A percentile compares a stretch with the other conserved stretches of the same genome.
These are phyloP conservation scores for Fraxinus angustifolia DNA, from an alignment of 305 asterid species.

Conservation along the genomic window DNA sequence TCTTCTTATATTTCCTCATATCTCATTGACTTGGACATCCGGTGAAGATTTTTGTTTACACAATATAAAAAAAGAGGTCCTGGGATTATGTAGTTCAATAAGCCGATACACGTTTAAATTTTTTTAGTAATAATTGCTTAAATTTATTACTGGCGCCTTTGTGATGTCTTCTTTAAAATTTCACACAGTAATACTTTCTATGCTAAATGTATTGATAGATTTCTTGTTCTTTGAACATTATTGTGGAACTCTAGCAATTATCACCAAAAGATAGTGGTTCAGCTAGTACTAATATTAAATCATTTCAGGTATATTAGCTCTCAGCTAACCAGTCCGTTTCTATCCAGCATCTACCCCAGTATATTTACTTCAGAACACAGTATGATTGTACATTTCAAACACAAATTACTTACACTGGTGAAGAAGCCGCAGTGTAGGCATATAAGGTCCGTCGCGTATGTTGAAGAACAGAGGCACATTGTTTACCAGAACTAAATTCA, in stretches of 20 bases:
- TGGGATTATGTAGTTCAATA: not conserved
- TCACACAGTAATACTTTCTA: not conserved
- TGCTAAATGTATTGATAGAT: not conserved
- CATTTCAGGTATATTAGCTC: not conserved
- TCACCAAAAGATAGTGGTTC: not conserved
- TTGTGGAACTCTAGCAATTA: not conserved
- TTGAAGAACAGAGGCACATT: constrained; percentile 92
- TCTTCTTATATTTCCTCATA: not conserved
- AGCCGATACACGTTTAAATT: not conserved
- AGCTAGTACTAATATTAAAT: not conserved
- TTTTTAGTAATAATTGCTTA: not conserved
- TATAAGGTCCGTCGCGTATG: constrained; percentile 94
- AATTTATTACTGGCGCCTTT: not conserved
- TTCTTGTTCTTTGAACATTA: not conserved
- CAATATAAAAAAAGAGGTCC: not conserved
- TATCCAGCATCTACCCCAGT: constrained; percentile 1
- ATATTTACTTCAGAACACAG: constrained; percentile 12
- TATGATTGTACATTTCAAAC: not conserved
- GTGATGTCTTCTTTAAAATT: not conserved
- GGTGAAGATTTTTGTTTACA: not conserved
- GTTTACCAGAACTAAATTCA: constrained; percentile 91
- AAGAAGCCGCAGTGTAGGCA: constrained; percentile 97
- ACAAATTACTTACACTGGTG: constrained; percentile 74
- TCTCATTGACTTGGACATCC: not conserved
- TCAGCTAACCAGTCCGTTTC: not conserved